A percentile compares a stretch with the other conserved stretches of the same genome.
Conservation (phyloP, 176 grass and related monocot species). For the Carex pumila region DNA sequence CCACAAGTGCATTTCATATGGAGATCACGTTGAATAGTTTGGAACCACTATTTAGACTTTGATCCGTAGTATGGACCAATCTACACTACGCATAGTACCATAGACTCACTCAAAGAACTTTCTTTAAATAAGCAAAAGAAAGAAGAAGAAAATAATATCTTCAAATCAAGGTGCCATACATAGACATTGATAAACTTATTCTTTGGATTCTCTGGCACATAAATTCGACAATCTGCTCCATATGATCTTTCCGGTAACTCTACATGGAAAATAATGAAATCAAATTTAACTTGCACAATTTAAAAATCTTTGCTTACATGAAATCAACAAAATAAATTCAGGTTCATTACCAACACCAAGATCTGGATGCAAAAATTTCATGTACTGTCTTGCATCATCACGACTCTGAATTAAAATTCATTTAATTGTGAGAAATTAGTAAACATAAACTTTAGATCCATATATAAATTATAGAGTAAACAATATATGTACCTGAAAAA, state of each 20-base stretch:
- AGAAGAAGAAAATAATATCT: constrained; percentile 27
- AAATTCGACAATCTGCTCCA: constrained; percentile 88
- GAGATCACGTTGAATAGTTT: no score
- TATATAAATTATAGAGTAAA: not conserved
- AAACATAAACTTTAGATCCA: not conserved
- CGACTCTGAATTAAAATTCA: constrained; percentile 45
- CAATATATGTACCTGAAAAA: constrained; percentile 75
- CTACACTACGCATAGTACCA: no score
- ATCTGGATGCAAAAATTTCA: constrained; percentile 94
- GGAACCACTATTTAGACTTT: no score
- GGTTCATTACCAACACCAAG: constrained; percentile 79
- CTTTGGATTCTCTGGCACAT: constrained; percentile 93
- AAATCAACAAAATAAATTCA: not conserved
- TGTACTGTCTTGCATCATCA: constrained; percentile 91
- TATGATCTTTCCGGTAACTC: constrained; percentile 99
- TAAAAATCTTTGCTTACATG: constrained; percentile 12
- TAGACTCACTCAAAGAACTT: no score
- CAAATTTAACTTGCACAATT: constrained; percentile 17
- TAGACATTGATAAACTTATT: constrained; percentile 98
- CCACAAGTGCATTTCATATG: no score
- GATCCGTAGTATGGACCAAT: no score
- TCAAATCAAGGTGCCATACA: constrained; percentile 81
- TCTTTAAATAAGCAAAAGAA: constrained; percentile 20
- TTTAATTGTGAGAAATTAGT: not conserved
- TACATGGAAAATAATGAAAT: constrained; percentile 24